A percentile compares a stretch with the other conserved stretches of the same genome.
Evolutionary conservation across 2,329 filamentous ascomycete genomes (phyloP).

Genomic region (Paramyrothecium sp.): DNA sequence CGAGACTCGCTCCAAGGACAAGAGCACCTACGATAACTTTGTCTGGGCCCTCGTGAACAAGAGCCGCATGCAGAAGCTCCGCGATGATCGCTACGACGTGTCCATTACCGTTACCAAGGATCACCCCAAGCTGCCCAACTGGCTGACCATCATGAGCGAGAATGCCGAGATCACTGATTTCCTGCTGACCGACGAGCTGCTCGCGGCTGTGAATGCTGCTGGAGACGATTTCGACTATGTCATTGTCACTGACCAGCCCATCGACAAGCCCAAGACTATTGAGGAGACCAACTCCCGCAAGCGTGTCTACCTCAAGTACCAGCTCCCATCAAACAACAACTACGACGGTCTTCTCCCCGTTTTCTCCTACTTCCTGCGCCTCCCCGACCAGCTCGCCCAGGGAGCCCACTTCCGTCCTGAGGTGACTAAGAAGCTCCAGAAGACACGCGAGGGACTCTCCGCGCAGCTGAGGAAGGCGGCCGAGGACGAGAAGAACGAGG

Average conservation of each 20-base stretch:
- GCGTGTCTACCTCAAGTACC: constrained; percentile 76
- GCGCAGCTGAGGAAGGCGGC: constrained; percentile 75
- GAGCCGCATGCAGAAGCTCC: constrained; percentile 83
- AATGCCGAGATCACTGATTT: constrained; percentile 90
- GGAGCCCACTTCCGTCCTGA: constrained; percentile 85
- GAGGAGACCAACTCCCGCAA: constrained; percentile 84
- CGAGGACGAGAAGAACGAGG: constrained; percentile 79
- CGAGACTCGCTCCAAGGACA: constrained; percentile 54
- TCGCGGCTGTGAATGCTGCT: constrained; percentile 73
- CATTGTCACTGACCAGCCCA: constrained; percentile 85
- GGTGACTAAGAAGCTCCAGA: constrained; percentile 80
- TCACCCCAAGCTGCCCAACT: constrained; percentile 80
- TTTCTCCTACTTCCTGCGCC: constrained; percentile 77
- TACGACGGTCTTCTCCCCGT: constrained; percentile 69
- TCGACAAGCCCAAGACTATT: constrained; percentile 80
- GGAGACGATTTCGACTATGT: constrained; percentile 81
- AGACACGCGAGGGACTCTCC: constrained; percentile 76
- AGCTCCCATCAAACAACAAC: constrained; percentile 62
- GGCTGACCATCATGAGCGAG: constrained; percentile 95
- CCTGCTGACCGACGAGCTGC: constrained; percentile 83
- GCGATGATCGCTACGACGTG: constrained; percentile 91
- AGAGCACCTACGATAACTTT: constrained; percentile 80
- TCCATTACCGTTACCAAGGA: constrained; percentile 94
- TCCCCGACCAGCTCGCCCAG: constrained; percentile 79
- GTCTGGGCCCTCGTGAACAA: constrained; percentile 97